phyloP scores from a whole-genome alignment of 2,329 filamentous ascomycete genomes.

The Aspergillus glaucus region DNA sequence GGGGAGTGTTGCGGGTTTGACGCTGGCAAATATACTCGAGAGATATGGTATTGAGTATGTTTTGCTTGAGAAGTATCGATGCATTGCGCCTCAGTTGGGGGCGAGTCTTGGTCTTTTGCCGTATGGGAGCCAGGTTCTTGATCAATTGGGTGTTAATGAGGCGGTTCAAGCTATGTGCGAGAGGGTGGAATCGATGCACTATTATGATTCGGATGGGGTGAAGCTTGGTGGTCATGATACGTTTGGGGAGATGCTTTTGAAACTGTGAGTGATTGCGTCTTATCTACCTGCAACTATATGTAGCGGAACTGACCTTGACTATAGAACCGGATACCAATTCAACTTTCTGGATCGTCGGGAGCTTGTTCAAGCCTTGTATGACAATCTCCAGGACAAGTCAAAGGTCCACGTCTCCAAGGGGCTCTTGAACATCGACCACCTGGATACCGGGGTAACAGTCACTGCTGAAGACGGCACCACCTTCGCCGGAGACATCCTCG shows the following conservation, averaged over 20 bases:
- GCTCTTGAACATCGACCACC: constrained; percentile 9
- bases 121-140: constrained; percentile 41
- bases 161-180: constrained; percentile 7
- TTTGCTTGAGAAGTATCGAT: constrained; percentile 40
- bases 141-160: constrained; percentile 44
- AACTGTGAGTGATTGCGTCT: constrained; percentile 3
- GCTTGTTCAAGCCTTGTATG: constrained; percentile 28
- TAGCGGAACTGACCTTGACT: background rate
- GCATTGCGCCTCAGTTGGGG: constrained; percentile 37
- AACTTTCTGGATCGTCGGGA: constrained; percentile 33
- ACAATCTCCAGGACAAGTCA: constrained; percentile 22
- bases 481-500: constrained; percentile 31
- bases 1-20: constrained; percentile 44
- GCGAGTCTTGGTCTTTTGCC: constrained; percentile 44
- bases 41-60: constrained; percentile 43
- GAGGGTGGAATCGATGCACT: background rate
- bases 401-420: constrained; percentile 23
- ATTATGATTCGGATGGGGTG: constrained; percentile 4
- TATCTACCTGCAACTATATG: background rate
- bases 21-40: constrained; percentile 44
- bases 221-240: background rate
- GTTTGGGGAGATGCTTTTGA: constrained; percentile 1
- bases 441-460: constrained; percentile 20
- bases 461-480: constrained; percentile 28
- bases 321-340: constrained; percentile 3